Conservation (phyloP, 1,284 basidiomycete genomes). For the Trametes polyzona region DNA sequence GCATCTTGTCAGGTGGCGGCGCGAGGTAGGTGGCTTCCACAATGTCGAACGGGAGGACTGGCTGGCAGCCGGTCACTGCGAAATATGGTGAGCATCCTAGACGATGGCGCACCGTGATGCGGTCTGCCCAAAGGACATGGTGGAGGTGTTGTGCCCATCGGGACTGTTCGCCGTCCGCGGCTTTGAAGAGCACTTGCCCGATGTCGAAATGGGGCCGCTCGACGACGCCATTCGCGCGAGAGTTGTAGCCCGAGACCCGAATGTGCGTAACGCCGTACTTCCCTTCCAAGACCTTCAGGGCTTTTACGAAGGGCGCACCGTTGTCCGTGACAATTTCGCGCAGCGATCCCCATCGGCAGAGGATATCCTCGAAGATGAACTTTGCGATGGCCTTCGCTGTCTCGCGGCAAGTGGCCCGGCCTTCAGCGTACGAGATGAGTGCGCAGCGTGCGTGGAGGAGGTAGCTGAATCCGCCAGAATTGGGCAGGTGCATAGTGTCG, state of each 20-base stretch:
- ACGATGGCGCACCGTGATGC: conserved; percentile 33
- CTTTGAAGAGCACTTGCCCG: conserved; percentile 40
- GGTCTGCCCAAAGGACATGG: conserved; percentile 45
- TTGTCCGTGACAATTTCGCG: conserved; percentile 33
- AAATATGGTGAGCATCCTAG: conserved; percentile 43
- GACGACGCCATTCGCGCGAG: conserved; percentile 42
- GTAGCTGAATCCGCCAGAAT: conserved; percentile 23
- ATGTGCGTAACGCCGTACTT: conserved; percentile 44
- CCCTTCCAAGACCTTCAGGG: conserved; percentile 33
- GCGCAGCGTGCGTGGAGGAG: conserved; percentile 32
- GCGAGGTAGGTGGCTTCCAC: conserved; percentile 41
- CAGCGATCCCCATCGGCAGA: conserved; percentile 29
- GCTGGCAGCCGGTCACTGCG: conserved; percentile 40
- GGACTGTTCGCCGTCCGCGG: conserved; percentile 34
- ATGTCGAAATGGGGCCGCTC: conserved; percentile 43
- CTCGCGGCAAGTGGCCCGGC: conserved; percentile 17
- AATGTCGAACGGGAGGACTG: conserved; percentile 43
- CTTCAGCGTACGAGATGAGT: conserved; percentile 28
- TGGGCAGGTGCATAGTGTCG: conserved; percentile 38
- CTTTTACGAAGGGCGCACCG: conserved; percentile 36
- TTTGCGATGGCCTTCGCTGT: conserved; percentile 18
- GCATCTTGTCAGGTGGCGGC: conserved; percentile 16
- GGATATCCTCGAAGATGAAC: conserved; percentile 34
- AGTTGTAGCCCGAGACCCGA: conserved; percentile 48
- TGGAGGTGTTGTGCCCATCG: conserved; percentile 35